phyloP scores from a whole-genome alignment of 2,329 filamentous ascomycete species.

The Ceratocystis papillata region DNA sequence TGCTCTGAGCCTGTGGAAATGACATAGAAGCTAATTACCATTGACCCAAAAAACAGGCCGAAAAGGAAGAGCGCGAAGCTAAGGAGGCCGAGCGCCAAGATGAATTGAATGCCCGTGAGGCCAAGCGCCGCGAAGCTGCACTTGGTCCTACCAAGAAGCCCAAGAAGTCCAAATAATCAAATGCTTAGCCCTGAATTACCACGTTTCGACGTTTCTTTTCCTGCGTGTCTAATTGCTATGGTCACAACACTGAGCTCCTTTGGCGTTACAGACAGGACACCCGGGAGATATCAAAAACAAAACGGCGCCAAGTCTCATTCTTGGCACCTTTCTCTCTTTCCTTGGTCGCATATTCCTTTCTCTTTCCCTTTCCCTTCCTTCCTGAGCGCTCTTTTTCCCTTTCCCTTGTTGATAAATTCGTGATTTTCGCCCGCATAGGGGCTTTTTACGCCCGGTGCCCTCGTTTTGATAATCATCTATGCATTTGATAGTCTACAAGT shows the following conservation, averaged over 20 bases:
- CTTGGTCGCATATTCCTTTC: not conserved
- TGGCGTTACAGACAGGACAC: not conserved
- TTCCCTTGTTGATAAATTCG: not conserved
- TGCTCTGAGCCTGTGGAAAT: too few species aligned
- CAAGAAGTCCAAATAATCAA: constrained; percentile 30
- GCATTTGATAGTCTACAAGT: not conserved
- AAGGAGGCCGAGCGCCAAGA: constrained; percentile 39
- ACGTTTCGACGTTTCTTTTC: not conserved
- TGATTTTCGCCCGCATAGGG: not conserved
- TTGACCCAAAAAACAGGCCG: constrained; percentile 35
- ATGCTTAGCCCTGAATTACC: not conserved
- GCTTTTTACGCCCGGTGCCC: not conserved
- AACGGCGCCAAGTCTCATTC: not conserved
- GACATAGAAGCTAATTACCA: too few species aligned
- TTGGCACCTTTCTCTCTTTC: not conserved
- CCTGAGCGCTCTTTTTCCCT: not conserved
- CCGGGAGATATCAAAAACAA: not conserved
- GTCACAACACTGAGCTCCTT: not conserved
- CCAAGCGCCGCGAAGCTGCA: constrained; percentile 45
- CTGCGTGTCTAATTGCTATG: not conserved
- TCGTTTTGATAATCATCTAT: not conserved
- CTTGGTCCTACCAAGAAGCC: constrained; percentile 40
- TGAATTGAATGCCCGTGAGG: constrained; percentile 46
- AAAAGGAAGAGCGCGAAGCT: constrained; percentile 47
- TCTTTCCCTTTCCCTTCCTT: not conserved